Conservation (phyloP, 2,329 filamentous ascomycete species). For the Pseudogymnoascus verrucosus region DNA sequence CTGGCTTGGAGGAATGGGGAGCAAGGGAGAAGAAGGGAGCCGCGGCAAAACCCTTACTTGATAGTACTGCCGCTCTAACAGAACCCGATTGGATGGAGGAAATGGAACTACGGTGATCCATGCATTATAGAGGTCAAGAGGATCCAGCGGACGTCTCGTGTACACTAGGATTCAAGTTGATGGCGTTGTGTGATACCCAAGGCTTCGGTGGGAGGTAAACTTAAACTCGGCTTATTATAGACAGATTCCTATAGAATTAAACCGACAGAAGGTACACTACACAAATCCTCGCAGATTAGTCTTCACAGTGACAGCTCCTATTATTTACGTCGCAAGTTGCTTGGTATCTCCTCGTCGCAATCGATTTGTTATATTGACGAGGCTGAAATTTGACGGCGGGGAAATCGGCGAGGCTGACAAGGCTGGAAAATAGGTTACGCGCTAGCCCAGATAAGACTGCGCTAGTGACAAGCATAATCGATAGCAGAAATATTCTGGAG, state of each 20-base stretch:
- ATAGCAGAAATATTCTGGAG: slow-evolving; percentile 25
- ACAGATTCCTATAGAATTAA: not conserved
- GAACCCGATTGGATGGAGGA: slow-evolving; percentile 30
- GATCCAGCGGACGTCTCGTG: not conserved
- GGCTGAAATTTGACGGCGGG: not conserved
- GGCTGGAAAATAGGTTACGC: not conserved
- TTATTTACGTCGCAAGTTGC: not conserved
- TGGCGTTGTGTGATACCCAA: slow-evolving; percentile 4
- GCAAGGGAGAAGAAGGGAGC: slow-evolving; percentile 8
- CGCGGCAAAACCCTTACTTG: not conserved
- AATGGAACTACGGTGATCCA: slow-evolving; percentile 23
- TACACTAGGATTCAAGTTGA: not conserved
- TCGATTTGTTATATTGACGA: not conserved
- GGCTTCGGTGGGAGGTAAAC: not conserved
- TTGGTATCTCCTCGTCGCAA: not conserved
- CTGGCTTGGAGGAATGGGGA: slow-evolving; percentile 11
- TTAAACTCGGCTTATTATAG: not conserved
- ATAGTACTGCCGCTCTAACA: slow-evolving; percentile 14
- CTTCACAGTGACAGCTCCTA: not conserved
- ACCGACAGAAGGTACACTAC: not conserved
- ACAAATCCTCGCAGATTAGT: not conserved
- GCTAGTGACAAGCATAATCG: slow-evolving; percentile 18
- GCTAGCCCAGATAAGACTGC: not conserved
- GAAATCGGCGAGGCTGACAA: not conserved
- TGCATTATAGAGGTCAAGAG: not conserved